phyloP scores from a whole-genome alignment of 257 asterid species.

The Oldenlandia corymbosa region DNA sequence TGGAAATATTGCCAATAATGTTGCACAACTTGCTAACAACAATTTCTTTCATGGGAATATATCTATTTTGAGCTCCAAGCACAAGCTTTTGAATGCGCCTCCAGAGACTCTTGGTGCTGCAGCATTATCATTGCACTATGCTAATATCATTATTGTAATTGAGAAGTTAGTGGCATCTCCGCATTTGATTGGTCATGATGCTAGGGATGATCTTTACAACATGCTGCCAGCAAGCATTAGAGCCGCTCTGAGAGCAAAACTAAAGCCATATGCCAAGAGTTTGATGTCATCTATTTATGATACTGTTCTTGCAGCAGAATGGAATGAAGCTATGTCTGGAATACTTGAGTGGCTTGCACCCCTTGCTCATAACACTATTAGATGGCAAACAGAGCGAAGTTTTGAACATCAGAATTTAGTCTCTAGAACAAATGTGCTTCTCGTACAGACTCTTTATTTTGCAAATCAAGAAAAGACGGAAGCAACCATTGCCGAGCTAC shows the following conservation, averaged over 20 bases:
- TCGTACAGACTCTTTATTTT: conserved; percentile 68
- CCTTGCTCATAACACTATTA: conserved; percentile 82
- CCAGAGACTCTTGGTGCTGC: conserved; percentile 76
- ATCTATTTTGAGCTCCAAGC: conserved; percentile 26
- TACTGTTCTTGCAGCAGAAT: conserved; percentile 57
- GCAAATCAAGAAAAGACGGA: conserved; percentile 27
- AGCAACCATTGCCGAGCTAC: conserved; percentile 20
- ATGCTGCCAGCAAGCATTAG: conserved; percentile 78
- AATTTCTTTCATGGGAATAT: conserved; percentile 27
- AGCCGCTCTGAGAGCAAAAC: conserved; percentile 61
- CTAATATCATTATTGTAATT: conserved; percentile 65
- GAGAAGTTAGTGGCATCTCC: conserved; percentile 80
- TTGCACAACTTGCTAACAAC: conserved; percentile 20
- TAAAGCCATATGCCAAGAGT: conserved; percentile 61
- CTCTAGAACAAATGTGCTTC: conserved; percentile 63
- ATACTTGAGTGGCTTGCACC: conserved; percentile 86
- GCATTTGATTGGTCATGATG: conserved; percentile 83
- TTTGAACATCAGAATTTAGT: conserved; percentile 72
- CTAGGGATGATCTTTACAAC: conserved; percentile 71
- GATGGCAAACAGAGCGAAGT: conserved; percentile 93
- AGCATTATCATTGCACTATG: conserved; percentile 80
- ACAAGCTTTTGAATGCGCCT: conserved; percentile 56
- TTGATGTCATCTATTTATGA: conserved; percentile 51
- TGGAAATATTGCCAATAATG: conserved; percentile 14
- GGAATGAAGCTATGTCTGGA: conserved; percentile 68